A percentile compares a stretch with the other conserved stretches of the same genome.
These are phyloP conservation scores for Basidiobolus heterosporus DNA, from an alignment of 371 early-diverging fungal species.

Conservation along the genomic window DNA sequence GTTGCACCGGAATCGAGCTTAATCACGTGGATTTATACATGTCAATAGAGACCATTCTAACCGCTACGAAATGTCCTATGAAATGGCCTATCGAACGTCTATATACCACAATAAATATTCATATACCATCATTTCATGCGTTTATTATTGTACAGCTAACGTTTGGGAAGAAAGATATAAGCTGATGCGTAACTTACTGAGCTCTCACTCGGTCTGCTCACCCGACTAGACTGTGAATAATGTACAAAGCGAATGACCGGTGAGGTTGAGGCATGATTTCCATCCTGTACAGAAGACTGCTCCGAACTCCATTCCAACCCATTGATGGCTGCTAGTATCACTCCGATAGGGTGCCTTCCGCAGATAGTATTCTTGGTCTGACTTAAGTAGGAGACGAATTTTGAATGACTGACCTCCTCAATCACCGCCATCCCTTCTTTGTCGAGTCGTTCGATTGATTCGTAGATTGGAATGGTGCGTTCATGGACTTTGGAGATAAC, in stretches of 20 bases:
- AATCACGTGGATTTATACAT: too few species aligned
- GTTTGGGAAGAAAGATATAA: slow-evolving; percentile 9
- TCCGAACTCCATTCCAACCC: neutral
- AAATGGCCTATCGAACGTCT: too few species aligned
- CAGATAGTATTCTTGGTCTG: slow-evolving; percentile 81
- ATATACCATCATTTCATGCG: too few species aligned
- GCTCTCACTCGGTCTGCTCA: slow-evolving; percentile 26
- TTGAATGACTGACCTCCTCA: slow-evolving; percentile 31
- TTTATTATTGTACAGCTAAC: too few species aligned
- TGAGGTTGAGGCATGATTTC: slow-evolving; percentile 4
- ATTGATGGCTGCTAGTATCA: slow-evolving; percentile 47
- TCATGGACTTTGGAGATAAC: neutral
- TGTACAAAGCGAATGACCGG: slow-evolving; percentile 47
- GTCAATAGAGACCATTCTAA: too few species aligned
- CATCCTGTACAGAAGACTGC: neutral
- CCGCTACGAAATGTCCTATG: too few species aligned
- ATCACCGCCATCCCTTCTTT: slow-evolving; percentile 61
- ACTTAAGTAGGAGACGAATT: slow-evolving; percentile 47
- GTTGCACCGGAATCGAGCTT: slow-evolving; percentile 5
- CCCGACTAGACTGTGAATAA: slow-evolving; percentile 67
- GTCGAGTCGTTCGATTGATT: slow-evolving; percentile 62
- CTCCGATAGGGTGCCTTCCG: slow-evolving; percentile 78
- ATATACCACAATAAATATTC: too few species aligned
- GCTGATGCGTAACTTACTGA: slow-evolving; percentile 60
- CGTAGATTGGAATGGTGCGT: slow-evolving; percentile 31